Conservation (phyloP, 495 filamentous ascomycete species). For the Oidiodendron maius region DNA sequence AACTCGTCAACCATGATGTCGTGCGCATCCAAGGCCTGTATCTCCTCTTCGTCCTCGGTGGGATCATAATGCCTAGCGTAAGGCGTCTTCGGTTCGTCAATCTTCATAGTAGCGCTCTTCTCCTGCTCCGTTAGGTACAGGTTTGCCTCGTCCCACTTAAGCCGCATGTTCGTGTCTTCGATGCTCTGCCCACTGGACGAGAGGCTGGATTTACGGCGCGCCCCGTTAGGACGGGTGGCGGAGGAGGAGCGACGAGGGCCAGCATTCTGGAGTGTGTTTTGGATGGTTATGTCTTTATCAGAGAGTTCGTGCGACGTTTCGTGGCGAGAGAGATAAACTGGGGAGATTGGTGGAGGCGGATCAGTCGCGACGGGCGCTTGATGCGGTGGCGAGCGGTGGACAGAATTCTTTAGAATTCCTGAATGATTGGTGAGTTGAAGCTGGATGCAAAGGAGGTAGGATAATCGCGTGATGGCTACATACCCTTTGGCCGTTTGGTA, state of each 20-base stretch:
- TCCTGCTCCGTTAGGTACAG: conserved; percentile 94
- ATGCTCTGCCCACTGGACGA: conserved; percentile 29
- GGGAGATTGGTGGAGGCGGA: conserved; percentile 38
- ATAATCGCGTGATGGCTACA: conserved; percentile 17
- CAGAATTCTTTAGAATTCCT: conserved; percentile 94
- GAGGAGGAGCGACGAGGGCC: conserved; percentile 88
- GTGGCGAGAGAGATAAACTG: conserved; percentile 19
- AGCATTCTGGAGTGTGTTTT: conserved; percentile 92
- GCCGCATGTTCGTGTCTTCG: conserved; percentile 59
- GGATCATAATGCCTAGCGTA: conserved; percentile 90
- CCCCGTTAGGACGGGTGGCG: conserved; percentile 45
- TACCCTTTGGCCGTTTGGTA: conserved; percentile 78
- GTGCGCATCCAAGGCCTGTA: conserved; percentile 49
- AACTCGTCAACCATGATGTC: conserved; percentile 64
- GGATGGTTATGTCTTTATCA: conserved; percentile 81
- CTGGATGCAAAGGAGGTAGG: not conserved
- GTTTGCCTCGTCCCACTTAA: conserved; percentile 98
- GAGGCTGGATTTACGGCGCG: conserved; percentile 55
- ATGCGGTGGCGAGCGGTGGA: conserved; percentile 48
- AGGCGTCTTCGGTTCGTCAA: conserved; percentile 95
- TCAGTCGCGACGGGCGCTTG: conserved; percentile 29
- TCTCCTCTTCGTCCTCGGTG: conserved; percentile 73
- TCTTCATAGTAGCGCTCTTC: conserved; percentile 95
- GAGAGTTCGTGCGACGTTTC: conserved; percentile 39
- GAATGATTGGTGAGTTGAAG: conserved; percentile 4